A percentile compares a stretch with the other conserved stretches of the same genome.
Conservation (phyloP, 331 rosid genomes). For the Arachis monticola region DNA sequence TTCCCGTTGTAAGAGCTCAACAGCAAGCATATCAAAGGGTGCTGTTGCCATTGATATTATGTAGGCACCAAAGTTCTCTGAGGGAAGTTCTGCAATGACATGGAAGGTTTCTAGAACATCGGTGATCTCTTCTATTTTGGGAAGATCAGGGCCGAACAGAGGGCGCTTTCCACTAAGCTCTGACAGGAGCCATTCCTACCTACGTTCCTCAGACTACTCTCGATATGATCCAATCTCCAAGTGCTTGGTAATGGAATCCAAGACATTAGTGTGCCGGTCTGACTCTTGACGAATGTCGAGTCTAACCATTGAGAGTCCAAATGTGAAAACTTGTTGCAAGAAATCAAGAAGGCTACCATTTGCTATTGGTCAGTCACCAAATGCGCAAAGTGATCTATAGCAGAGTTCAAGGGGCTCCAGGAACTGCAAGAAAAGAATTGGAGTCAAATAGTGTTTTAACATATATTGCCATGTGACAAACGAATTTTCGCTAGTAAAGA, state of each 20-base stretch:
- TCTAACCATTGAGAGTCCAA: slow-evolving; percentile 84
- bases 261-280: slow-evolving; percentile 41
- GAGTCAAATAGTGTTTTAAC: too few species aligned
- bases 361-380: slow-evolving; percentile 78
- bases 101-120: too few species aligned
- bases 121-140: too few species aligned
- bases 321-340: slow-evolving; percentile 85
- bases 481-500: too few species aligned
- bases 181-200: slow-evolving; percentile 74
- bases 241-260: slow-evolving; percentile 78
- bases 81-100: too few species aligned
- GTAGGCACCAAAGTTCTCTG: too few species aligned
- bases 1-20: slow-evolving; percentile 88
- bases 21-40: slow-evolving; percentile 89
- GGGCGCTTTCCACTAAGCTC: too few species aligned
- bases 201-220: slow-evolving; percentile 81
- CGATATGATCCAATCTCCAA: slow-evolving; percentile 77
- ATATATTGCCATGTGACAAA: too few species aligned
- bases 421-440: too few species aligned
- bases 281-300: slow-evolving; percentile 90
- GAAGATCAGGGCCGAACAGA: too few species aligned
- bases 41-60: slow-evolving; percentile 86
- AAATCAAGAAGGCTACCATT: slow-evolving; percentile 96
- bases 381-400: slow-evolving; percentile 62
- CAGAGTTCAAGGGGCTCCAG: too few species aligned